These are phyloP conservation scores for Saccharum officinarum DNA, from an alignment of 176 grass and related monocot species.

Conservation along the genomic window DNA sequence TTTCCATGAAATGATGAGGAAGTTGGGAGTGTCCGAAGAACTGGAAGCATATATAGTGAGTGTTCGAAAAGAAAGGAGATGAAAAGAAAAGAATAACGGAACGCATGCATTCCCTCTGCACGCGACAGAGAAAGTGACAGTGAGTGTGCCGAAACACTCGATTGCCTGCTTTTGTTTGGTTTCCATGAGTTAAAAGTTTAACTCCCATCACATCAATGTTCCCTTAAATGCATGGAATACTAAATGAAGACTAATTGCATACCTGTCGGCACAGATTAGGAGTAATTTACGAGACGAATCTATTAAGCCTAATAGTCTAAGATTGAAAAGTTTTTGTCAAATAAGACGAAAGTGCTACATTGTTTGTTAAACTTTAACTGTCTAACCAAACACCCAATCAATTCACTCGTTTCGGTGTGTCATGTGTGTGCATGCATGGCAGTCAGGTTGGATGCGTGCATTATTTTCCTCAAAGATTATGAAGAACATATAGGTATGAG, in stretches of 20 bases:
- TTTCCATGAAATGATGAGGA: conserved; percentile 27
- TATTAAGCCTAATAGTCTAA: no score
- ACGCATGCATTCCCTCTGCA: conserved; percentile 39
- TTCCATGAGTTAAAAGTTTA: no score
- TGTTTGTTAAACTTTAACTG: no score
- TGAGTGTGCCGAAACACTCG: conserved; percentile 20
- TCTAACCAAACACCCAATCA: no score
- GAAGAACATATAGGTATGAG: background rate
- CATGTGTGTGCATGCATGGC: background rate
- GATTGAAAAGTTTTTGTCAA: no score
- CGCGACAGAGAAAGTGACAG: conserved; percentile 20
- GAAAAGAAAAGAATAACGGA: background rate
- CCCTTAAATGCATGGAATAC: no score
- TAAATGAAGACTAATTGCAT: no score
- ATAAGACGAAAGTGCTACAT: no score
- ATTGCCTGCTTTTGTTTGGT: conserved; percentile 20
- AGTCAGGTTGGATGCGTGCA: background rate
- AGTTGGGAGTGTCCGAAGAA: background rate
- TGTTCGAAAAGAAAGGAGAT: background rate
- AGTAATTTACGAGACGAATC: no score
- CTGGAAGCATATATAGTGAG: background rate
- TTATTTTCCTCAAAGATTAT: background rate
- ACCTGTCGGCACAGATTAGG: no score
- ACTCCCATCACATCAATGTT: no score
- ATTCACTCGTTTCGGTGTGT: background rate